These are phyloP conservation scores for Chaetomiaceae sp. DNA, from an alignment of 2,329 filamentous ascomycete genomes.

Conservation along the genomic window DNA sequence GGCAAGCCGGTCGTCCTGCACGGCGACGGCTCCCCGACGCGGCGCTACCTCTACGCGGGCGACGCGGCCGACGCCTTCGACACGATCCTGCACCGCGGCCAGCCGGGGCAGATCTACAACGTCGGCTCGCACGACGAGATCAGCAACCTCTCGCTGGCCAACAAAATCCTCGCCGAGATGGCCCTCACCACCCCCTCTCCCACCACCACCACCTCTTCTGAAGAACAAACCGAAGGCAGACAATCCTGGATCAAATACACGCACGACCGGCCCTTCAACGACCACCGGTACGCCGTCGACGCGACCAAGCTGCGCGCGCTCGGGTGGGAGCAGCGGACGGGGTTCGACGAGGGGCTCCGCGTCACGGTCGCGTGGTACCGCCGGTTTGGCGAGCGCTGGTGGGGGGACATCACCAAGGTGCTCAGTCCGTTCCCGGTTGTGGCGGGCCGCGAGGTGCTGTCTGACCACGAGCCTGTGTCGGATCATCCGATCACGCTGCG, in stretches of 20 bases:
- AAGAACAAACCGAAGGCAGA: too few species aligned
- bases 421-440: constrained; percentile 62
- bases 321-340: constrained; percentile 64
- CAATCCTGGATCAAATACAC: constrained; percentile 71
- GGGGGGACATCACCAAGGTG: constrained; percentile 64
- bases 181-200: constrained; percentile 39
- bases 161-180: constrained; percentile 57
- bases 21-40: constrained; percentile 67
- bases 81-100: constrained; percentile 73
- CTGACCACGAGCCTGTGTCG: constrained; percentile 40
- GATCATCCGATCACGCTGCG: constrained; percentile 15
- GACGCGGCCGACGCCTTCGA: constrained; percentile 79
- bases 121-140: constrained; percentile 73
- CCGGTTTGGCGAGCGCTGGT: constrained; percentile 60
- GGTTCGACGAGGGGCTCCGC: constrained; percentile 56
- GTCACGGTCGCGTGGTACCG: constrained; percentile 66
- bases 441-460: constrained; percentile 47
- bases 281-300: constrained; percentile 66
- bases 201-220: constrained; percentile 27
- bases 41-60: constrained; percentile 70
- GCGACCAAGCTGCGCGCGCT: constrained; percentile 60
- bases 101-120: constrained; percentile 73
- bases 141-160: constrained; percentile 65
- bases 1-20: constrained; percentile 64
- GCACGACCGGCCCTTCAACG: constrained; percentile 72